These are phyloP conservation scores for Diplodia scrobiculata DNA, from an alignment of 2,329 filamentous ascomycete genomes.

Conservation along the genomic window DNA sequence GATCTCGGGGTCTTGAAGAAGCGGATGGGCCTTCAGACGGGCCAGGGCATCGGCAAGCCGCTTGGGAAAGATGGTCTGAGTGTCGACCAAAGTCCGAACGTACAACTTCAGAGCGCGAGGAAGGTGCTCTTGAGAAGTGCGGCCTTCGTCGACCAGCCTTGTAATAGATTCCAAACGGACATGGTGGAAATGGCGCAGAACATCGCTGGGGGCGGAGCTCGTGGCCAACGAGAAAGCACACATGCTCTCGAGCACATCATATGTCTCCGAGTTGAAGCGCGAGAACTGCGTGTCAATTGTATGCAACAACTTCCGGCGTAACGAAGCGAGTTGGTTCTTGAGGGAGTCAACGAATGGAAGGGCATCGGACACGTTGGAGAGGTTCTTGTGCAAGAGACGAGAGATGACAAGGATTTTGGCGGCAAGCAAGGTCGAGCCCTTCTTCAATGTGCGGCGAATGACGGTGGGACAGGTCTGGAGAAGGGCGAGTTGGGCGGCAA, in stretches of 20 bases:
- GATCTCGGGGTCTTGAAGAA: conserved; percentile 72
- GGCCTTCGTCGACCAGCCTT: conserved; percentile 58
- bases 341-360: conserved; percentile 63
- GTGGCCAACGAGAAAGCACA: conserved; percentile 81
- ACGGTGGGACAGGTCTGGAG: conserved; percentile 59
- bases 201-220: conserved; percentile 76
- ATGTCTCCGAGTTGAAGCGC: conserved; percentile 43
- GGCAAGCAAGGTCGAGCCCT: conserved; percentile 55
- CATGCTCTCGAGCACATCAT: conserved; percentile 67
- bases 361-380: conserved; percentile 57
- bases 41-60: conserved; percentile 70
- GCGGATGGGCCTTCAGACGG: conserved; percentile 66
- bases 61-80: conserved; percentile 73
- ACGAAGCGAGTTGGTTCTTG: conserved; percentile 62
- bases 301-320: conserved; percentile 66
- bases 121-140: conserved; percentile 56
- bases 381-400: conserved; percentile 71
- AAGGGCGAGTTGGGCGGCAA: conserved; percentile 60
- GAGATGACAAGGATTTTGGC: conserved; percentile 72
- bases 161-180: conserved; percentile 70
- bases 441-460: conserved; percentile 57
- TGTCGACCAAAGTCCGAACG: conserved; percentile 73
- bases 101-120: conserved; percentile 71
- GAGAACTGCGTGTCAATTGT: conserved; percentile 61
- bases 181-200: conserved; percentile 74